Base-by-base conservation (phyloP, 768 basidiomycete genomes). In the Auricularia sp. region DNA sequence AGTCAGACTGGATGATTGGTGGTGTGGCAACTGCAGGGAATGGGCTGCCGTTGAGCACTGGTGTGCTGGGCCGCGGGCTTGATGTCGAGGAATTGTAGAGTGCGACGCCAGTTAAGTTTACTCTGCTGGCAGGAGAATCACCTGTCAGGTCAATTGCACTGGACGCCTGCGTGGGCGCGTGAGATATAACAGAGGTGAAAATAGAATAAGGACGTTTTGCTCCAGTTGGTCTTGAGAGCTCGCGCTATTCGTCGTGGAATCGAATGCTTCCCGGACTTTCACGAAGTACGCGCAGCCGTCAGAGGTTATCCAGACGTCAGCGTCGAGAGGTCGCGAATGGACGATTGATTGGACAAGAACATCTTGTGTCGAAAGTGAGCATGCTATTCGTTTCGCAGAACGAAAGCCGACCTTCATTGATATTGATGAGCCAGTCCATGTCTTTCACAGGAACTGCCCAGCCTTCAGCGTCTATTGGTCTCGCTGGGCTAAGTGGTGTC, bases 281-380 rank as follows among this genome's bases (percentile, higher is more conserved):
- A 90, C 90, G 67, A 92, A 83, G 71, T 94, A 94, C 10, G 82
- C 89, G 70, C 90, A 77, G 45, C 92, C 92, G 67, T 94, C 92
- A 5, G 89, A 90, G 2, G 91, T 90, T 59, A 91, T 82, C 92
- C 92, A 94, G 0, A 85, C 85, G 74, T 93, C 92, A 13, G 85
- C 82, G 29, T 84, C 83, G 29, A 83, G 82, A 3, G 76, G 71
- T 64, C 83, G 80, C 47, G 84, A 83, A 69, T 85, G 77, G 33
- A 80, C 71, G n/a, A 94, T 86, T 63, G 85, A 79, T 10, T 74
- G 73, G n/a, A 92, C 80, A n/a, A 80, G 78, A 8, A 90, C 91
- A 1, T 69, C 45, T 56, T 35, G 21, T 10, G 18, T 33, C n/a
- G 39, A 11, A 45, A 24, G 18, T 54, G 18, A 64, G 37, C 8